Base-by-base conservation (phyloP, 441 rosid species). In the Gossypium davidsonii region DNA sequence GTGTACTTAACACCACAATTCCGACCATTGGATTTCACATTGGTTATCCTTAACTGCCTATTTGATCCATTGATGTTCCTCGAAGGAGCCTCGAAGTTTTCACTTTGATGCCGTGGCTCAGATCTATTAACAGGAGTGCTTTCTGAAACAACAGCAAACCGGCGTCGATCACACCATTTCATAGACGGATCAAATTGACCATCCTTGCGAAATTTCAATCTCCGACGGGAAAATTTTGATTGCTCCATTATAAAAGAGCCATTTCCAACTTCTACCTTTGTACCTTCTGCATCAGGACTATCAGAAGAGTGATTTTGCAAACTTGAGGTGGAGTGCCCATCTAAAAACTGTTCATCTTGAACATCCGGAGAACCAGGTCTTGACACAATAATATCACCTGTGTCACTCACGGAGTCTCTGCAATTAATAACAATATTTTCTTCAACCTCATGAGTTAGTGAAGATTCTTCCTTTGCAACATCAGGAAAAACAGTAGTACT, bases 91-190 rank as follows among this genome's bases (percentile, higher is more conserved):
- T 88, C 92, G 72, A 70, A 83, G 79, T 77, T 81, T 72, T 91
- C 98, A 84, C 58, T 72, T 55, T 75, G 77, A 79, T 77, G 81
- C 81, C 90, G 86, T 65, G 86, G 81, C 81, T 87, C 90, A 2
- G 87, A 74, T 65, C 86, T 88, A 82, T 77, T 79, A 70, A 62
- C 85, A 66, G 82, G 73, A 82, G 85, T 79, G 81, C 80, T 84
- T 76, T 85, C 94, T 8, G 89, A 81, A 76, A 76, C 82, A 75
- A 68, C 76, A 42, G 85, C 67, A 72, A 75, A 82, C 70, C 90
- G 84, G 44, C 80, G 78, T 57, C 85, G 87, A 59, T 88, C 97
- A 72, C 87, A 79, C 94, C 91, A 85, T 79, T 86, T 87, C 74
- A 80, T 51, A 46, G 87, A 77, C 69, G 85, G 74, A 81, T 91